These are phyloP conservation scores for Akebia trifoliata DNA, from an alignment of 164 flowering plant genomes.

Conservation along the genomic window DNA sequence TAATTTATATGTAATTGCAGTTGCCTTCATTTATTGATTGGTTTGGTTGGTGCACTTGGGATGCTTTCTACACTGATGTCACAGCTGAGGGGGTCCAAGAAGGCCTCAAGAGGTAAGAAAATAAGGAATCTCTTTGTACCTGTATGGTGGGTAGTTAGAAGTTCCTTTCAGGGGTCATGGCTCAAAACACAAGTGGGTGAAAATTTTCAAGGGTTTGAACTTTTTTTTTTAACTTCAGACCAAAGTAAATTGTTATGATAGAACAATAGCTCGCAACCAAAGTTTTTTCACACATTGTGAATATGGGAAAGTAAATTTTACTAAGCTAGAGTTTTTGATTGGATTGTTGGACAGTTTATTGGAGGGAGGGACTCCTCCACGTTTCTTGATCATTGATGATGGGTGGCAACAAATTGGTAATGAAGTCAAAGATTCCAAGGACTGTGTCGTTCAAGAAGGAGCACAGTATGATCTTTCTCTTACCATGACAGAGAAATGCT, in stretches of 20 bases:
- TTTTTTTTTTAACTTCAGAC: too few relatives aligned
- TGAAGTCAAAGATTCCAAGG: conserved; percentile 38
- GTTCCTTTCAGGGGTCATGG: not conserved
- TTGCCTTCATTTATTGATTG: conserved; percentile 85
- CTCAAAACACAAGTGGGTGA: not conserved
- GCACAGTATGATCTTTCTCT: conserved; percentile 65
- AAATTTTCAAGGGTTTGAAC: too few relatives aligned
- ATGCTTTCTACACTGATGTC: conserved; percentile 95
- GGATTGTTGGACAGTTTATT: conserved; percentile 49
- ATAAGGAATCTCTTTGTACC: not conserved
- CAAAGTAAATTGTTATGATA: too few relatives aligned
- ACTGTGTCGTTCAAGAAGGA: conserved; percentile 73
- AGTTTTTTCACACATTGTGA: too few relatives aligned
- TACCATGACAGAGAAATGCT: too few relatives aligned
- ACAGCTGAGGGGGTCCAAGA: conserved; percentile 93
- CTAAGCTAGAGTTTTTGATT: not conserved
- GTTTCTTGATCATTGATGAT: conserved; percentile 88
- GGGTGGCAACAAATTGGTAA: conserved; percentile 95
- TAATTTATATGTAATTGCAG: conserved; percentile 25
- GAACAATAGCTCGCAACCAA: too few relatives aligned
- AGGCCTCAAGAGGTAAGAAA: conserved; percentile 77
- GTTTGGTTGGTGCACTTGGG: conserved; percentile 99
- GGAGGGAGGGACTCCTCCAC: conserved; percentile 77
- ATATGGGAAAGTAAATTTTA: not conserved
- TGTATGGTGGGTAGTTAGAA: not conserved